Evolutionary conservation across 2,329 filamentous ascomycete species (phyloP).

Genomic region (Cladosporium sp.): DNA sequence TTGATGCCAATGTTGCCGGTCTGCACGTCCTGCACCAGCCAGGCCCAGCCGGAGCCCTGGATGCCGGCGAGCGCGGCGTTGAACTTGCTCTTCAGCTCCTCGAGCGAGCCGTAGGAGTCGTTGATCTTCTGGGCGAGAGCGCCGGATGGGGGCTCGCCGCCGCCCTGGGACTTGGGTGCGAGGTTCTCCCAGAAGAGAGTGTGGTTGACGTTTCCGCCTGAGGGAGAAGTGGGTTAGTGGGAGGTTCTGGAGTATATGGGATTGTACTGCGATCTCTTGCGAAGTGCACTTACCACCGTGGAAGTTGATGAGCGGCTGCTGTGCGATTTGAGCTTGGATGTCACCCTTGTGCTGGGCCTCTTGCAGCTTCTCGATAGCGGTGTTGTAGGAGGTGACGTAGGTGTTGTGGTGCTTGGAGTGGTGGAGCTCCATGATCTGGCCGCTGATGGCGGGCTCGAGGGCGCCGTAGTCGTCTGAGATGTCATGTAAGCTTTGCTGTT

Average conservation of each 20-base stretch:
- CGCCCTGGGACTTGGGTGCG: slow-evolving; percentile 66
- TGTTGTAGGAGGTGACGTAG: slow-evolving; percentile 88
- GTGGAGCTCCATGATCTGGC: slow-evolving; percentile 95
- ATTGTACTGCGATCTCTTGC: background rate
- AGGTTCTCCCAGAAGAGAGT: slow-evolving; percentile 71
- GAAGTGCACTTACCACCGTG: slow-evolving; percentile 54
- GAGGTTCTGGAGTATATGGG: background rate
- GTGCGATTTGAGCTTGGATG: slow-evolving; percentile 56
- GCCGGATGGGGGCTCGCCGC: slow-evolving; percentile 64
- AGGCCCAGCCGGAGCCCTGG: slow-evolving; percentile 72
- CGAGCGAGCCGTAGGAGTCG: slow-evolving; percentile 59
- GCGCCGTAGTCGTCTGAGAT: slow-evolving; percentile 87
- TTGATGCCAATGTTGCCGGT: slow-evolving; percentile 68
- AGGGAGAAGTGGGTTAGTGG: background rate
- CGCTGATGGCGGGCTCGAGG: slow-evolving; percentile 80
- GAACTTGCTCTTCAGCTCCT: slow-evolving; percentile 63
- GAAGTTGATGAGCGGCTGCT: slow-evolving; percentile 65
- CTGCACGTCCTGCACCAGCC: slow-evolving; percentile 72
- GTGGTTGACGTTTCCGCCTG: slow-evolving; percentile 67
- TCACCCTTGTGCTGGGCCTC: slow-evolving; percentile 58
- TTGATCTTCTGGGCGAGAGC: slow-evolving; percentile 61
- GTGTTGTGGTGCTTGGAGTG: slow-evolving; percentile 94
- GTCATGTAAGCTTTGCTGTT: too few relatives aligned
- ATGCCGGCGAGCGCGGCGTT: slow-evolving; percentile 65
- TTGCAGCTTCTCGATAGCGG: slow-evolving; percentile 70